phyloP scores from a whole-genome alignment of 306 rosid genomes.

The Sesbania bispinosa region DNA sequence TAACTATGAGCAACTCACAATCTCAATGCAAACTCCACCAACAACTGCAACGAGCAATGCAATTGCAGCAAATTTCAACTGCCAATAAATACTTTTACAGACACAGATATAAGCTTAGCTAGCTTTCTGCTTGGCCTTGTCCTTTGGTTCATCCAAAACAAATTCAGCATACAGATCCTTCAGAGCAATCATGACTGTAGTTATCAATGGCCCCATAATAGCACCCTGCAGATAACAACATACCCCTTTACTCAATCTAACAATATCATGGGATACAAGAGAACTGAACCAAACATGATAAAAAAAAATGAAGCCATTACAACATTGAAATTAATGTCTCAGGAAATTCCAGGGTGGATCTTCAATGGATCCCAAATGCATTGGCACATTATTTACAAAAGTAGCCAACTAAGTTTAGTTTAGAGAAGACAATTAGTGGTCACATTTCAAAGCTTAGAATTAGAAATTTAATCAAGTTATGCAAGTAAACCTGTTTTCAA shows the following conservation, averaged over 20 bases:
- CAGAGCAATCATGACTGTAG: slow-evolving; percentile 88
- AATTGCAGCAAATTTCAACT: slow-evolving; percentile 28
- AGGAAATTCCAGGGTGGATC: too few species aligned
- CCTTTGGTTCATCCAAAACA: slow-evolving; percentile 61
- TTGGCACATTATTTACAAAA: background rate
- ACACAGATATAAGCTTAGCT: slow-evolving; percentile 27
- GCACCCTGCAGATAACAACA: slow-evolving; percentile 70
- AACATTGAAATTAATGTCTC: background rate
- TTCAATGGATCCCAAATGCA: background rate
- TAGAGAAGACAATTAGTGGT: background rate
- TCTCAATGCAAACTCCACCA: slow-evolving; percentile 21
- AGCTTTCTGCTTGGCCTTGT: slow-evolving; percentile 39
- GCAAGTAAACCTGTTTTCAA: slow-evolving; percentile 7
- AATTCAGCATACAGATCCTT: slow-evolving; percentile 89
- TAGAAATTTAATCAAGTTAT: background rate
- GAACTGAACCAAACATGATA: background rate
- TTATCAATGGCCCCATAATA: slow-evolving; percentile 95
- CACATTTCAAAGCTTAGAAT: background rate
- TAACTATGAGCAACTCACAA: slow-evolving; percentile 22
- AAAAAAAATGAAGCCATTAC: background rate
- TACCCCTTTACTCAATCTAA: slow-evolving; percentile 4
- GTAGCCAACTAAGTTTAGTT: background rate
- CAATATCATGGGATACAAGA: background rate
- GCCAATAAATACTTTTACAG: slow-evolving; percentile 26
- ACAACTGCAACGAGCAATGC: slow-evolving; percentile 29